phyloP scores from a whole-genome alignment of 2,329 filamentous ascomycete genomes.

The Fusarium bactridioides region DNA sequence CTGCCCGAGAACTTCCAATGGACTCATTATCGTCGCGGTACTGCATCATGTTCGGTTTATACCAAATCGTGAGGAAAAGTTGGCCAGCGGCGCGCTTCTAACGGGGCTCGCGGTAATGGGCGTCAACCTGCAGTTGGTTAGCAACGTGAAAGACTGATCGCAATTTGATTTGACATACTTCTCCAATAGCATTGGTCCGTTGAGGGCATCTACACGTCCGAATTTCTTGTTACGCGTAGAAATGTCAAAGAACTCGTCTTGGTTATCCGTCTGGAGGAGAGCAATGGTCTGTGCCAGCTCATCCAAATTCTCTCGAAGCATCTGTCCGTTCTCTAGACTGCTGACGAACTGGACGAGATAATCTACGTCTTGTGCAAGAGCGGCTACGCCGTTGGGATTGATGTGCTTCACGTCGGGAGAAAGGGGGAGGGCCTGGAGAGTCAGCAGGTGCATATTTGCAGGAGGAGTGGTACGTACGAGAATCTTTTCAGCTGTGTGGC shows the following conservation, averaged over 20 bases:
- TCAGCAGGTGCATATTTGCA: constrained; percentile 15
- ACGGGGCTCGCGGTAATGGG: constrained; percentile 66
- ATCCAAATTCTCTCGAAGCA: constrained; percentile 87
- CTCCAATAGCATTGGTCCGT: constrained; percentile 88
- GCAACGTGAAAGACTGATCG: not conserved
- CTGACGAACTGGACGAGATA: constrained; percentile 89
- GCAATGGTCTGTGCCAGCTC: constrained; percentile 93
- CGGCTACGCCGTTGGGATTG: constrained; percentile 83
- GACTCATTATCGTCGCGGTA: constrained; percentile 1
- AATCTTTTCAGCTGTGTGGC: constrained; percentile 87
- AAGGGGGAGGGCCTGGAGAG: constrained; percentile 73
- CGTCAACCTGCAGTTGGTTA: constrained; percentile 63
- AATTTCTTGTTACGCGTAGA: constrained; percentile 92
- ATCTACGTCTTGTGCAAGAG: constrained; percentile 82
- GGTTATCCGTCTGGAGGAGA: constrained; percentile 85
- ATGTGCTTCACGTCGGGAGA: constrained; percentile 83
- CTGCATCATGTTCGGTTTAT: constrained; percentile 54
- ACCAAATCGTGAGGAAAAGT: constrained; percentile 79
- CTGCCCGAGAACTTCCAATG: not conserved
- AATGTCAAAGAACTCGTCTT: constrained; percentile 97
- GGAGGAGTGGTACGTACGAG: constrained; percentile 59
- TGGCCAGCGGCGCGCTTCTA: constrained; percentile 70
- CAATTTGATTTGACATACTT: constrained; percentile 67
- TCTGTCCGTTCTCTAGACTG: constrained; percentile 82
- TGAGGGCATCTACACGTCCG: constrained; percentile 88